Evolutionary conservation across 2,329 filamentous ascomycete genomes (phyloP).

Genomic region (Blastomyces emzantsi): DNA sequence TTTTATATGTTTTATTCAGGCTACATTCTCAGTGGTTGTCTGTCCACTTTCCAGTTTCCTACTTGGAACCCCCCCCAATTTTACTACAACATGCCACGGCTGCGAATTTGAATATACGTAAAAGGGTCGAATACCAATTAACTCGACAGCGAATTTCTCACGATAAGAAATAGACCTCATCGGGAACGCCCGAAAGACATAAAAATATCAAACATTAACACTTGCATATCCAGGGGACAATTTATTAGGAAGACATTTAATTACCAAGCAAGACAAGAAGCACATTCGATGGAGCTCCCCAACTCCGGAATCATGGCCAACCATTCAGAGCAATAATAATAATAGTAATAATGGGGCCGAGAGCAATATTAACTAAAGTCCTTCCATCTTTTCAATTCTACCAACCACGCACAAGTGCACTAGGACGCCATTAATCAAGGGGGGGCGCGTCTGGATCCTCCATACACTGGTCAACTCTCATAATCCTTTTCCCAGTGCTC

Average conservation of each 20-base stretch:
- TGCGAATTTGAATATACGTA: not conserved
- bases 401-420: not conserved
- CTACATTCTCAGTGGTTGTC: not conserved
- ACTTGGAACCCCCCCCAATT: too few relatives aligned
- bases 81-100: not conserved
- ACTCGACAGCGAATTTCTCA: not conserved
- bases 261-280: not conserved
- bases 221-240: not conserved
- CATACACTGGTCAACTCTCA: slow-evolving; percentile 60
- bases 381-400: not conserved
- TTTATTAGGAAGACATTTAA: not conserved
- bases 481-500: slow-evolving; percentile 53
- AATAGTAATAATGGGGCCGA: not conserved
- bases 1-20: too few relatives aligned
- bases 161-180: not conserved
- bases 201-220: not conserved
- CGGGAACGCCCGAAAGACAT: not conserved
- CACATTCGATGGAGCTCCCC: not conserved
- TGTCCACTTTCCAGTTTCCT: not conserved
- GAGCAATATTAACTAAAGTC: not conserved
- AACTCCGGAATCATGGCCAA: too few relatives aligned
- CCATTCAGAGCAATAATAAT: not conserved
- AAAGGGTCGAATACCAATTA: not conserved
- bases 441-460: slow-evolving; percentile 51
- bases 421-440: slow-evolving; percentile 5